A percentile compares a stretch with the other conserved stretches of the same genome.
Conservation (phyloP, 495 filamentous ascomycete species). For the Penicillium verhagenii region DNA sequence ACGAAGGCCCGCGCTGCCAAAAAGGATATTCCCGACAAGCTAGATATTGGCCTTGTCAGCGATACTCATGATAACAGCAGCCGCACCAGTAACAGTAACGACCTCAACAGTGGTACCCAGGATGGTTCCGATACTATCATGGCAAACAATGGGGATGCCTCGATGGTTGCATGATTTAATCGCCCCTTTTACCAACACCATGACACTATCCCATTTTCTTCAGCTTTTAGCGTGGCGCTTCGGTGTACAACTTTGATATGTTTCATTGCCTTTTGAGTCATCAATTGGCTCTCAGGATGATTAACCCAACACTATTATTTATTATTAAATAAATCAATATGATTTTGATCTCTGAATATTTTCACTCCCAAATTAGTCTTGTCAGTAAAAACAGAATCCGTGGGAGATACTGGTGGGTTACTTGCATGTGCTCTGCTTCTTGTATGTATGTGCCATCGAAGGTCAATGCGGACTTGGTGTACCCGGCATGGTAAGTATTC, state of each 20-base stretch:
- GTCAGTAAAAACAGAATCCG: too few relatives aligned
- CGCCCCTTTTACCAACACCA: neutral
- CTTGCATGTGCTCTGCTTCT: too few relatives aligned
- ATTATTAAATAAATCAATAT: too few relatives aligned
- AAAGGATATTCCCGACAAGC: conserved; percentile 67
- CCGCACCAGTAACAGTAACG: conserved; percentile 26
- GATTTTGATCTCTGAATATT: too few relatives aligned
- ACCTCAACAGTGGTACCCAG: conserved; percentile 20
- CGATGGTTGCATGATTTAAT: conserved; percentile 53
- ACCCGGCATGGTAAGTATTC: too few relatives aligned
- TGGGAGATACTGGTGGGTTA: too few relatives aligned
- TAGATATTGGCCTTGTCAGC: conserved; percentile 68
- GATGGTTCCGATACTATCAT: conserved; percentile 43
- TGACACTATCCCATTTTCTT: neutral
- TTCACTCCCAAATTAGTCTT: too few relatives aligned
- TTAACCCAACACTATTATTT: too few relatives aligned
- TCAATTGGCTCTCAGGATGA: neutral
- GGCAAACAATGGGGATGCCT: conserved; percentile 47
- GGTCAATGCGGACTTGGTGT: too few relatives aligned
- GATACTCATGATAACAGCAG: conserved; percentile 31
- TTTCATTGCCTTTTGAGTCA: neutral
- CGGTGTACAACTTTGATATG: conserved; percentile 10
- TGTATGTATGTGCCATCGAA: too few relatives aligned
- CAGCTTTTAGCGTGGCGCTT: conserved; percentile 24
- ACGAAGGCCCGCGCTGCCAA: conserved; percentile 68